Base-by-base conservation (phyloP, 352 stramenopile species). In the Globisporangium solare region DNA sequence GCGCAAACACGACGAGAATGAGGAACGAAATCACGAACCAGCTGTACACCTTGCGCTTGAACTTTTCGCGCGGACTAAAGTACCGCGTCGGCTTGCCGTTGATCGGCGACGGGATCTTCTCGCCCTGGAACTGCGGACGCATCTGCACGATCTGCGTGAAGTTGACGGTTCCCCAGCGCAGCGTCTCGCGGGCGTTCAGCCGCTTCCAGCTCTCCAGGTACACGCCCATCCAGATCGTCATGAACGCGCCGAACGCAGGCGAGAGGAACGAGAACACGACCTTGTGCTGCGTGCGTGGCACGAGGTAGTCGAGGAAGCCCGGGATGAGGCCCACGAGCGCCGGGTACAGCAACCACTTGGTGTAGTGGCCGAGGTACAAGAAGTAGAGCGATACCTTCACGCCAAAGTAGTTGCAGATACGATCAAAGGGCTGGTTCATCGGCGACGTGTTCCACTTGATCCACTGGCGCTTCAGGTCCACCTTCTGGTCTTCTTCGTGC, bases 341-440 rank as follows among this genome's bases (percentile, higher is more conserved):
- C 20, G 97, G 85, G 54, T 96, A 96, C n/a, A 98, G 64, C 27
- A 99, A 75, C 81, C 97, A 97, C 56, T 94, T 92, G 40, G 94
- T 97, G 69, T 95, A 97, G 71, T 98, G 94, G 14, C 97, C 92
- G 21, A 99, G 61, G 83, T 96, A 99, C 37, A 97, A 72, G 67
- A 99, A 99, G 74, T 99, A 99, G 56, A 99, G 96, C 20, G 90
- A 89, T 55, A 99, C 89, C 68, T 98, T 89, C 58, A 88, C 81
- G 51, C 83, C 83, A 67, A 92, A 94, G 64, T 94, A 94, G 54
- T 88, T 72, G 58, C 83, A 88, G 51, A 94, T 86, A 22, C 74
- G 72, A 53, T 92, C 77, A 46, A 94, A 89, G 0, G 83, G 83
- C 62, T 94, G 83, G 48, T 71, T 79, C 83, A 90, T 90, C 1